Conservation (phyloP, 208 protist genomes). For the Herpetomonas tarakana region DNA sequence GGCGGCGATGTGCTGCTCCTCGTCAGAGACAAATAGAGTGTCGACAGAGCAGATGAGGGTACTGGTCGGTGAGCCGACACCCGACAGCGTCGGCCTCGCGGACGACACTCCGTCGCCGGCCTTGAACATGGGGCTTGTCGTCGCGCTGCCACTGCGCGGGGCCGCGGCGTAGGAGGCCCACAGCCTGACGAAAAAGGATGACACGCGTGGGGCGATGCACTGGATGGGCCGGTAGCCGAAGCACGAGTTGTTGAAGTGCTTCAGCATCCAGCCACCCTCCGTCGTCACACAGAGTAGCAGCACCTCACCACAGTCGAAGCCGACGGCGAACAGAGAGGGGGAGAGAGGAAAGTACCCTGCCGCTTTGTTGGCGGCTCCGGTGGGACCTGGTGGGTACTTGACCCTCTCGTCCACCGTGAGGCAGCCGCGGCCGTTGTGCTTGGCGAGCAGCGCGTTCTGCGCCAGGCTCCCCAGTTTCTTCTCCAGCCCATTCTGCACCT, state of each 20-base stretch:
- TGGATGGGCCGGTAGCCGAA: constrained; percentile 54
- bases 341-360: constrained; percentile 26
- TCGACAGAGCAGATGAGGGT: constrained; percentile 32
- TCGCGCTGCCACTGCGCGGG: background rate
- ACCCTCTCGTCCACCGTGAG: constrained; percentile 19
- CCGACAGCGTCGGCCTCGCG: background rate
- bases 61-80: constrained; percentile 1
- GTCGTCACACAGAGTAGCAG: constrained; percentile 59
- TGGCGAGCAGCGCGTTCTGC: constrained; percentile 39
- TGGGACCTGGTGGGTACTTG: background rate
- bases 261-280: constrained; percentile 57
- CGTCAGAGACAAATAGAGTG: constrained; percentile 41
- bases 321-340: constrained; percentile 71
- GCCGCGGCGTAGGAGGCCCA: constrained; percentile 36
- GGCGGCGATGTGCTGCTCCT: constrained; percentile 56
- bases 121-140: background rate
- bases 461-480: constrained; percentile 41
- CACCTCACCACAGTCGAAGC: constrained; percentile 77
- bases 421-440: constrained; percentile 22
- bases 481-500: constrained; percentile 74
- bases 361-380: background rate
- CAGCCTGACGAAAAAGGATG: constrained; percentile 61
- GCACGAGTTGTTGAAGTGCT: constrained; percentile 31
- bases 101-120: background rate
- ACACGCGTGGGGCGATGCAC: constrained; percentile 48